Base-by-base conservation (phyloP, 169 alveolate genomes). In the Plasmodium berghei region DNA sequence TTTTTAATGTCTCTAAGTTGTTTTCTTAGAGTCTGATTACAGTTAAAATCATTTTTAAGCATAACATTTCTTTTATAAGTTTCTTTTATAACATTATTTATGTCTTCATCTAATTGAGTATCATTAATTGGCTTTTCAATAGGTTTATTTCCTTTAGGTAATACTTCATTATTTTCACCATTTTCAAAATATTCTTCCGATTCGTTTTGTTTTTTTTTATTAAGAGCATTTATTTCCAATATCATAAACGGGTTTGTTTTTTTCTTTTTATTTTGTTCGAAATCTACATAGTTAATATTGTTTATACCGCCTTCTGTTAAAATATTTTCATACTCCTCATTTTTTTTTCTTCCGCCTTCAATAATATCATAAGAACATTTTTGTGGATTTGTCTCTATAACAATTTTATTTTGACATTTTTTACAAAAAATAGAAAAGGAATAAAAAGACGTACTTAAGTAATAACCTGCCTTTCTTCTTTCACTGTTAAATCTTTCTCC, bases 401-500 rank as follows among this genome's bases (percentile, higher is more conserved):
- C 92, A 59, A 95, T 77, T 26, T 63, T 61, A 22, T 74, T 88
- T 64, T 46, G 59, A 93, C 97, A 95, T 48, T 14, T 24, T 62
- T 89, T 92, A 74, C 97, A 95, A 80, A 85, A 26, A 93, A 95
- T 93, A n/a, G 89, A 54, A 64, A 95, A 95, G 62, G 96, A 92
- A 59, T 88, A 94, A 20, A 95, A 94, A 12, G 75, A 74, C 0
- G 96, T 92, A 18, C 96, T 72, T 64, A 89, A 92, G 90, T 95
- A 93, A 45, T 56, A 75, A 20, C 97, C 97, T 2, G 87, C 80
- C 26, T 89, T 74, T 77, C 92, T 90, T 83, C 96, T 73, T 87
- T 91, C 94, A 28, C 97, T 96, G 77, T 95, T 93, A 83, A 95
- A 95, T 16, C 97, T 89, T 34, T 95, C 97, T 28, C 97, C 97